These are phyloP conservation scores for Chlorella sp. DNA, from an alignment of 139 green algal species.

Conservation along the genomic window DNA sequence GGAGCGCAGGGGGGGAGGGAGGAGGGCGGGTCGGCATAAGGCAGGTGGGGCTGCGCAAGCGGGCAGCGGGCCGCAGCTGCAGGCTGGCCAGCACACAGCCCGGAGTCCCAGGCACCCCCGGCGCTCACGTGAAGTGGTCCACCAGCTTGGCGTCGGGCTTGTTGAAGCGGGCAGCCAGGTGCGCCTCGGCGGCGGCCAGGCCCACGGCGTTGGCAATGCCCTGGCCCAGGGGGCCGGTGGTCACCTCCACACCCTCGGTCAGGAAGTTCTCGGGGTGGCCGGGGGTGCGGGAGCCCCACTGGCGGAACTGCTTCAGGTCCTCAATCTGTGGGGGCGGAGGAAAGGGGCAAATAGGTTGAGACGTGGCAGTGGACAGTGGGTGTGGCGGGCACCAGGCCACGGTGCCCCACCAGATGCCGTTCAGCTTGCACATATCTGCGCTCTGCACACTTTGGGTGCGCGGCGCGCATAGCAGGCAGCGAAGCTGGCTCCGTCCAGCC, in stretches of 20 bases:
- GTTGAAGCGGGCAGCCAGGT: constrained; percentile 99
- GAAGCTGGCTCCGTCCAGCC: too few species aligned
- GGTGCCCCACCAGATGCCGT: too few species aligned
- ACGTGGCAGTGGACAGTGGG: too few species aligned
- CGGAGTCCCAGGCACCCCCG: too few species aligned
- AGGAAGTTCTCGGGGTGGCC: constrained; percentile 99
- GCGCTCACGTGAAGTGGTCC: constrained; percentile 99
- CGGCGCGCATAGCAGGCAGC: too few species aligned
- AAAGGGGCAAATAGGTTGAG: too few species aligned
- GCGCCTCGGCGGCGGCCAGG: constrained; percentile 92
- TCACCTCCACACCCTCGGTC: constrained; percentile 97
- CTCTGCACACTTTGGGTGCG: too few species aligned
- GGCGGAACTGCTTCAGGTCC: constrained; percentile 97
- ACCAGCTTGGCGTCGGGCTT: constrained; percentile 93
- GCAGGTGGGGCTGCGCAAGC: too few species aligned
- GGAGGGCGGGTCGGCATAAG: background rate
- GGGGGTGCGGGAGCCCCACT: constrained; percentile 94
- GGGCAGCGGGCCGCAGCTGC: background rate
- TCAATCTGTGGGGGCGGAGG: constrained; percentile 83
- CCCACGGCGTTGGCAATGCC: constrained; percentile 97
- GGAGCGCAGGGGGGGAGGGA: background rate
- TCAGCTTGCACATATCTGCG: too few species aligned
- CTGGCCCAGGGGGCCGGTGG: constrained; percentile 97
- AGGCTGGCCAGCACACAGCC: too few species aligned
- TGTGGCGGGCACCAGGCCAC: too few species aligned